Evolutionary conservation across 1,284 basidiomycete species (phyloP), one percentile per base, ranked within the genome.

Genomic region (Ganoderma lucidum): DNA sequence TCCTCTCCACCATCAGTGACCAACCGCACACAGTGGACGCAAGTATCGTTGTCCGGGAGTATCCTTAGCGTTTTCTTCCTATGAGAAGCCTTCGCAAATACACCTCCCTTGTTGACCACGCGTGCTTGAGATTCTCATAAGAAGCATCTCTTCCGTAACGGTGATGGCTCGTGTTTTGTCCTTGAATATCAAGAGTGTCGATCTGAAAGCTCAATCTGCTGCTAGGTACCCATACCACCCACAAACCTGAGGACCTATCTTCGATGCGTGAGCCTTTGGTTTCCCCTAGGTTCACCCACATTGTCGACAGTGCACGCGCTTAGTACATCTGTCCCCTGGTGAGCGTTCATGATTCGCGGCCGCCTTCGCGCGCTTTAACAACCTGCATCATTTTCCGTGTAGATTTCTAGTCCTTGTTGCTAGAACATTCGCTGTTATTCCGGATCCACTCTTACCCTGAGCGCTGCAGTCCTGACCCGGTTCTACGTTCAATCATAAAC

Each of bases 131-230:
- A 32, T 32, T 55, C 53, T 32, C 53, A 32, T 55, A 32, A 32
- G 53, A 55, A 55, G 53, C 53, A 30, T 12, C 53, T 55, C 28
- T 55, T 55, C 53, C 53, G 53, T 55, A 55, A 55, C 23, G 23
- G 28, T n/a, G 53, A 55, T 32, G 53, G 53, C 28, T 30, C 53
- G 53, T 55, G 53, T 55, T 28, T 55, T 12, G 28, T 32, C 14
- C 30, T 32, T 55, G 28, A 32, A 55, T 30, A 28, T 55, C 53
- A 32, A 35, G 35, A 35, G 8, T 35, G 35, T 35, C 35, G 35
- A 55, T 55, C 53, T 55, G 14, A 55, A 55, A 28, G 12, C 28
- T 55, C 30, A 55, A 55, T 55, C 56, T 58, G 56, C 56, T 12
- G 56, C 17, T 58, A 58, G 56, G 56, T 35, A 37, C 19, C 9